Evolutionary conservation across 495 filamentous ascomycete species (phyloP).

Genomic region (Massariosphaeria phaeospora): DNA sequence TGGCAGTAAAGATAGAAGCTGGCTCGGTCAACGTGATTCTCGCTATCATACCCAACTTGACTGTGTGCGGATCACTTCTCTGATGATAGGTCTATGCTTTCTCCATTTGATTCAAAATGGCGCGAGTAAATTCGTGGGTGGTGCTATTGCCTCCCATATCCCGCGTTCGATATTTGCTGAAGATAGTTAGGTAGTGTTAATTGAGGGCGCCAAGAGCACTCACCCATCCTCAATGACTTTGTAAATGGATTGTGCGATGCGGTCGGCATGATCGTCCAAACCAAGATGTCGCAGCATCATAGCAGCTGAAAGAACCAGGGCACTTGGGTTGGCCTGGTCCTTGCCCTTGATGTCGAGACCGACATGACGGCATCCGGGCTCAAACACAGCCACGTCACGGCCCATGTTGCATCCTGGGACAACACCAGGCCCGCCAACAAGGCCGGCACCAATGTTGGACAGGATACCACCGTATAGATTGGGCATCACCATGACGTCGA

Average conservation of each 20-base stretch:
- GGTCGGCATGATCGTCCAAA: slow-evolving; percentile 94
- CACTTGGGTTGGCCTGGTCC: slow-evolving; percentile 97
- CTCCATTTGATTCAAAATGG: slow-evolving; percentile 93
- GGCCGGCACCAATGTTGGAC: slow-evolving; percentile 96
- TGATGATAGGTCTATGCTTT: slow-evolving; percentile 4
- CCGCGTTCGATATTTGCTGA: slow-evolving; percentile 68
- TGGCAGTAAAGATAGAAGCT: too few species aligned
- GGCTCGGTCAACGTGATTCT: neutral
- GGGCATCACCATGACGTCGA: slow-evolving; percentile 99
- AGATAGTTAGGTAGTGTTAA: neutral
- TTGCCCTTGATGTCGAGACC: slow-evolving; percentile 99
- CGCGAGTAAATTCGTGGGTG: slow-evolving; percentile 91
- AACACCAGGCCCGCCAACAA: slow-evolving; percentile 96
- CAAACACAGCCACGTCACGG: slow-evolving; percentile 94
- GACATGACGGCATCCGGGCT: slow-evolving; percentile 97
- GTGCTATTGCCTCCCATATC: slow-evolving; percentile 90
- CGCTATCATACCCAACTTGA: neutral
- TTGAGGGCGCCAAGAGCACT: slow-evolving; percentile 38
- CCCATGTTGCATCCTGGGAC: slow-evolving; percentile 99
- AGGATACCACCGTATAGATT: slow-evolving; percentile 98
- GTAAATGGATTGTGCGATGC: slow-evolving; percentile 96
- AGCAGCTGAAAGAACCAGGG: slow-evolving; percentile 85
- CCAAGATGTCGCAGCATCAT: slow-evolving; percentile 97
- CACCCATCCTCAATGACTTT: slow-evolving; percentile 92
- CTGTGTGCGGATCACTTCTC: neutral